Evolutionary conservation across 371 early-diverging fungal genomes (phyloP).

Genomic region (Enterospora canceri): DNA sequence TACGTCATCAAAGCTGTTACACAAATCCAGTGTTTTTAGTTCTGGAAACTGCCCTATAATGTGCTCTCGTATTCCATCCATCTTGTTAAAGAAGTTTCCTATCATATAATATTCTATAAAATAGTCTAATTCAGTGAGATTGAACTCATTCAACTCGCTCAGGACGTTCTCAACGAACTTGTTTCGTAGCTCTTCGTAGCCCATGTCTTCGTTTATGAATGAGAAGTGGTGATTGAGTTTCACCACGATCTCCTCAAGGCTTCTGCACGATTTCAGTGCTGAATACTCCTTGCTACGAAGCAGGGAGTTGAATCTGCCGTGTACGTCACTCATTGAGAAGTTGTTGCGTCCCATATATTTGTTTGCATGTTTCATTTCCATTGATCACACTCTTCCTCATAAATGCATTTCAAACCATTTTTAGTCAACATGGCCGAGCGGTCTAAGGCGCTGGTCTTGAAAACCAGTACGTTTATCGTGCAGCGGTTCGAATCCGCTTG

Average conservation of each 20-base stretch:
- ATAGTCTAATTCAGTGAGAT: conserved; percentile 31
- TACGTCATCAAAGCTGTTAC: conserved; percentile 46
- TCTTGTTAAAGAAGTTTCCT: conserved; percentile 47
- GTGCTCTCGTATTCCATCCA: conserved; percentile 11
- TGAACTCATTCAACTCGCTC: conserved; percentile 30
- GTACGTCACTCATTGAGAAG: conserved; percentile 29
- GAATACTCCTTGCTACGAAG: conserved; percentile 41
- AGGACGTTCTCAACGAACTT: conserved; percentile 26
- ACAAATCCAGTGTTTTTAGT: conserved; percentile 47
- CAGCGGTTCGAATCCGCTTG: conserved; percentile 25
- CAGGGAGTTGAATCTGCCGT: conserved; percentile 45
- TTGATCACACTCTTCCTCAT: too few species aligned
- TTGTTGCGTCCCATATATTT: too few species aligned
- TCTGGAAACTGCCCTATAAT: conserved; percentile 43
- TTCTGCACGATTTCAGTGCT: conserved; percentile 33
- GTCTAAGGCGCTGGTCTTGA: conserved; percentile 25
- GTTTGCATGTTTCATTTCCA: too few species aligned
- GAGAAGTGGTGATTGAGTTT: conserved; percentile 41
- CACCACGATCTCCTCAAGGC: conserved; percentile 44
- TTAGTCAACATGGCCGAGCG: conserved; percentile 27
- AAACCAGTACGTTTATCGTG: conserved; percentile 2
- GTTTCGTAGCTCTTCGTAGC: conserved; percentile 18
- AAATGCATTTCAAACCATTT: background rate
- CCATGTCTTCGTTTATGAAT: conserved; percentile 22
- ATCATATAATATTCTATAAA: conserved; percentile 47